phyloP scores from a whole-genome alignment of 2,329 filamentous ascomycete species.

The Colletotrichum nymphaeae region DNA sequence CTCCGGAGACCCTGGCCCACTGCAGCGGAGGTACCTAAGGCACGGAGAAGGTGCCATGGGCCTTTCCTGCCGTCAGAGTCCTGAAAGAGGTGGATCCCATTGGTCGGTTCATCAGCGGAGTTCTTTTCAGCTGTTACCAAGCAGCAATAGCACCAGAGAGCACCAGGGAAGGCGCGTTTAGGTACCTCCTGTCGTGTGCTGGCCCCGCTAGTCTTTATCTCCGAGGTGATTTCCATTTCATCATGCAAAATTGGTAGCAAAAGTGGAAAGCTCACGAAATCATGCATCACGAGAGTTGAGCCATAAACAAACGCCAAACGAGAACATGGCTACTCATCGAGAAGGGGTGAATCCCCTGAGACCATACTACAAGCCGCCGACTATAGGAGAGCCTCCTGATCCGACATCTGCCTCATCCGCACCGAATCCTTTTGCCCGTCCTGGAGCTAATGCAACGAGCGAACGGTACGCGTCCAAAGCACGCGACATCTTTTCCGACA shows the following conservation, averaged over 20 bases:
- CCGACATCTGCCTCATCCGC: slow-evolving; percentile 48
- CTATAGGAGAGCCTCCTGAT: slow-evolving; percentile 61
- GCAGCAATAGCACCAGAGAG: neutral
- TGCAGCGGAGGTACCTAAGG: too few relatives aligned
- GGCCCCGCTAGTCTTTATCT: slow-evolving; percentile 33
- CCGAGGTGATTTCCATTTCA: slow-evolving; percentile 48
- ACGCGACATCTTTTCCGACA: slow-evolving; percentile 86
- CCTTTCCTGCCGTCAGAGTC: neutral
- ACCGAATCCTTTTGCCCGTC: slow-evolving; percentile 58
- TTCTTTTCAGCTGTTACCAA: neutral
- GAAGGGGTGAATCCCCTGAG: slow-evolving; percentile 72
- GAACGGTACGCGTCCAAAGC: slow-evolving; percentile 70
- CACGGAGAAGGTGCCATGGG: too few relatives aligned
- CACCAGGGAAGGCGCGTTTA: neutral
- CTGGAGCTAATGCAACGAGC: slow-evolving; percentile 51
- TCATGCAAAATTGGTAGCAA: slow-evolving; percentile 33
- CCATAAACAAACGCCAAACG: slow-evolving; percentile 11
- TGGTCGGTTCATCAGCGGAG: neutral
- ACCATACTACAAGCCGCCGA: slow-evolving; percentile 75
- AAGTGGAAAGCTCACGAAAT: slow-evolving; percentile 35
- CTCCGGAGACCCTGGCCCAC: slow-evolving; percentile 2
- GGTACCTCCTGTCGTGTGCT: neutral
- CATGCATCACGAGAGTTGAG: slow-evolving; percentile 26
- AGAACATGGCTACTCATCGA: slow-evolving; percentile 56
- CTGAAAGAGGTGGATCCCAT: neutral